These are phyloP conservation scores for Cyclospora cayetanensis DNA, from an alignment of 169 alveolate genomes.

Conservation along the genomic window DNA sequence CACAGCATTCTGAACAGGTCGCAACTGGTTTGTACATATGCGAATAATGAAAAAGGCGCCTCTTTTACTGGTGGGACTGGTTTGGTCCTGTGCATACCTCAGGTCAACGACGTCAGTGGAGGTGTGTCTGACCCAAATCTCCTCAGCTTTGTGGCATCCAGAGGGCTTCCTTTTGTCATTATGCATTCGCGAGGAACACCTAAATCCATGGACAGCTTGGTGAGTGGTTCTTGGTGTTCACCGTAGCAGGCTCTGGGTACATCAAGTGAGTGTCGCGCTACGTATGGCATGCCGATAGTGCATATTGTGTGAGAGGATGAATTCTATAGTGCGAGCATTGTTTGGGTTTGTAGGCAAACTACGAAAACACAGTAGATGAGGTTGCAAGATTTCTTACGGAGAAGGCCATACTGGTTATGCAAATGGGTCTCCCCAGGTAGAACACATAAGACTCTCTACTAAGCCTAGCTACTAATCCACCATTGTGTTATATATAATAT, in stretches of 20 bases:
- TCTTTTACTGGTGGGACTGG: too few species aligned
- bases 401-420: neutral
- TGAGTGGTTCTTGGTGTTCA: neutral
- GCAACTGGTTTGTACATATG: too few species aligned
- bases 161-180: neutral
- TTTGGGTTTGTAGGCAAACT: neutral
- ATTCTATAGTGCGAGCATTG: neutral
- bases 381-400: neutral
- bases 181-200: constrained; percentile 55
- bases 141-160: neutral
- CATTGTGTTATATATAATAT: too few species aligned
- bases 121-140: constrained; percentile 40
- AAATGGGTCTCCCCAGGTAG: constrained; percentile 54
- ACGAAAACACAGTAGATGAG: neutral
- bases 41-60: too few species aligned
- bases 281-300: neutral
- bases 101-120: constrained; percentile 59
- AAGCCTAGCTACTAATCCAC: neutral
- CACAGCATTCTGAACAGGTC: neutral
- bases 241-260: neutral
- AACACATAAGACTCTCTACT: neutral
- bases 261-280: neutral
- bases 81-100: too few species aligned
- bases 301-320: neutral
- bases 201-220: neutral